Conservation (phyloP, 345 rosid genomes). For the Streptanthus diversifolius region DNA sequence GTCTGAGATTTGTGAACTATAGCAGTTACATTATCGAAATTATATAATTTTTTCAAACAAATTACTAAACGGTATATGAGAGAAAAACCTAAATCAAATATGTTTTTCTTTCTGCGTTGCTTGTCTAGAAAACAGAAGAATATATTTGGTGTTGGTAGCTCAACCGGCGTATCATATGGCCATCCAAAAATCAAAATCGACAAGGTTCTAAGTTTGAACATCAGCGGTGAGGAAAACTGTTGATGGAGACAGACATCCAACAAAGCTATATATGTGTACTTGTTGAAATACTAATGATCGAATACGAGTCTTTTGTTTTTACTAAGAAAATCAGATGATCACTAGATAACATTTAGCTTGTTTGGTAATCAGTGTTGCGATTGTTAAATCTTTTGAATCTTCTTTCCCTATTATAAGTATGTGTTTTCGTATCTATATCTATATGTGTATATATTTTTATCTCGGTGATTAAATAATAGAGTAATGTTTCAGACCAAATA, state of each 20-base stretch:
- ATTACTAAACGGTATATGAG: neutral
- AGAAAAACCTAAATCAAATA: neutral
- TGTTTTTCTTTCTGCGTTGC: neutral
- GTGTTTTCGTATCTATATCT: neutral
- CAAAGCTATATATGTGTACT: neutral
- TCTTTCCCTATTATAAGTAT: neutral
- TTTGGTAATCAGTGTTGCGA: neutral
- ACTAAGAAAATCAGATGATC: neutral
- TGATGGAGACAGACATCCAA: neutral
- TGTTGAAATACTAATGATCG: neutral
- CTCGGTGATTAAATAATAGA: too few species aligned
- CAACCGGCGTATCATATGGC: neutral
- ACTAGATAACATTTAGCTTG: neutral
- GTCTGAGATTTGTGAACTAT: neutral
- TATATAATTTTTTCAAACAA: neutral
- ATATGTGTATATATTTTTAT: too few species aligned
- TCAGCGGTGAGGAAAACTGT: neutral
- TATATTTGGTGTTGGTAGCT: neutral
- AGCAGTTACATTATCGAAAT: neutral
- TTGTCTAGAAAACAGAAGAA: neutral
- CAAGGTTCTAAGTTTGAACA: too few species aligned
- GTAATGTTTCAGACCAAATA: too few species aligned
- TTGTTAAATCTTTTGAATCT: neutral
- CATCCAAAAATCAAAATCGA: too few species aligned
- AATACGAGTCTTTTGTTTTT: neutral